Evolutionary conservation across 2,329 filamentous ascomycete species (phyloP).

Genomic region (Sporothrix schenckii): DNA sequence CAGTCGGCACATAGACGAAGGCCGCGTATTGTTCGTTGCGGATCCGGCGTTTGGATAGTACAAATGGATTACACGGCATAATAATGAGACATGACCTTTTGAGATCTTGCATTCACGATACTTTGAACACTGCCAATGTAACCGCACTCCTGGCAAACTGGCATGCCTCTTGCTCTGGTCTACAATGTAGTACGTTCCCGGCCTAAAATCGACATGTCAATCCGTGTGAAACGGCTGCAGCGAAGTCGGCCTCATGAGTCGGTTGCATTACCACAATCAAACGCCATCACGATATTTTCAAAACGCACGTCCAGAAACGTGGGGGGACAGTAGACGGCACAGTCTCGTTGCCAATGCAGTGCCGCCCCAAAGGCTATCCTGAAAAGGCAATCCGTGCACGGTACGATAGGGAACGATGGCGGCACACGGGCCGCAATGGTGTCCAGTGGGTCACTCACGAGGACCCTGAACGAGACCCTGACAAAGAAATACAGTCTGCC

Average conservation of each 20-base stretch:
- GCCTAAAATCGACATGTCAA: too few species aligned
- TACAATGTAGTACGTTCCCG: too few species aligned
- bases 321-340: conserved; percentile 9
- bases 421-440: conserved; percentile 13
- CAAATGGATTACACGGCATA: neutral
- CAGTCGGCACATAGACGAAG: neutral
- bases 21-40: neutral
- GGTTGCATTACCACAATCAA: neutral
- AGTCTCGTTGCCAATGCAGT: conserved; percentile 3
- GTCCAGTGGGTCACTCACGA: neutral
- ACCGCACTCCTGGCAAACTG: too few species aligned
- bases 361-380: neutral
- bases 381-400: neutral
- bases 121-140: neutral
- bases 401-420: neutral
- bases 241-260: neutral
- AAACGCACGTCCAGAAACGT: neutral
- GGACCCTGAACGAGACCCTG: conserved; percentile 11
- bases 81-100: conserved; percentile 16
- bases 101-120: neutral
- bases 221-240: neutral
- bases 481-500: neutral
- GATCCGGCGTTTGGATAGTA: conserved; percentile 9
- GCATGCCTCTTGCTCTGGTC: too few species aligned
- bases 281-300: neutral